Conservation (phyloP, 176 grass and related monocot species). For the Bolboschoenus planiculmis region DNA sequence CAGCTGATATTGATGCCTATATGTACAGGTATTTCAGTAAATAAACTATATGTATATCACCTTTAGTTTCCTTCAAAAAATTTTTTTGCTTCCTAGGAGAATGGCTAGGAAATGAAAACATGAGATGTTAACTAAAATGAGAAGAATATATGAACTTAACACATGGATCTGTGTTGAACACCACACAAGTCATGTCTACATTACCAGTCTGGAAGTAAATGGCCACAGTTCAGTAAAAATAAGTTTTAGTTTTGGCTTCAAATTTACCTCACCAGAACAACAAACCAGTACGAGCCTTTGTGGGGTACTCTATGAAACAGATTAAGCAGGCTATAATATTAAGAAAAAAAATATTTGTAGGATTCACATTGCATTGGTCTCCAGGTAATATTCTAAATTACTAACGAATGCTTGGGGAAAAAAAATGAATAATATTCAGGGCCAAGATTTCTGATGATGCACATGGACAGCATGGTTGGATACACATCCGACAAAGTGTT, state of each 20-base stretch:
- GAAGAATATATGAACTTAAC: too few relatives aligned
- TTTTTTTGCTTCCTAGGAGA: background rate
- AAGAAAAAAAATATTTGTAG: background rate
- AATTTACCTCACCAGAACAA: background rate
- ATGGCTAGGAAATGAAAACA: too few relatives aligned
- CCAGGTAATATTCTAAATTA: background rate
- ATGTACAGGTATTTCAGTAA: constrained; percentile 65
- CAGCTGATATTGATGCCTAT: constrained; percentile 58
- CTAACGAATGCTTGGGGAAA: background rate
- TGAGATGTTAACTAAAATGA: background rate
- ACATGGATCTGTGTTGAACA: background rate
- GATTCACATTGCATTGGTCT: background rate
- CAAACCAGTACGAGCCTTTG: background rate
- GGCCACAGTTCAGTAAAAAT: background rate
- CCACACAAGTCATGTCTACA: background rate
- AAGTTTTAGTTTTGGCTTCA: background rate
- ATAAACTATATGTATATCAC: background rate
- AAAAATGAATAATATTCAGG: constrained; percentile 20
- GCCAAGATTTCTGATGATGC: constrained; percentile 43
- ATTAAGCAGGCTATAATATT: background rate
- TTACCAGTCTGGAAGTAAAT: background rate
- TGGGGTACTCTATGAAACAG: background rate
- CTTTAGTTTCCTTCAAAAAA: background rate
- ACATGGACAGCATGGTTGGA: constrained; percentile 38
- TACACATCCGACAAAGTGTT: constrained; percentile 75